phyloP scores from a whole-genome alignment of 768 basidiomycete species.

The Gautieria morchelliformis region DNA sequence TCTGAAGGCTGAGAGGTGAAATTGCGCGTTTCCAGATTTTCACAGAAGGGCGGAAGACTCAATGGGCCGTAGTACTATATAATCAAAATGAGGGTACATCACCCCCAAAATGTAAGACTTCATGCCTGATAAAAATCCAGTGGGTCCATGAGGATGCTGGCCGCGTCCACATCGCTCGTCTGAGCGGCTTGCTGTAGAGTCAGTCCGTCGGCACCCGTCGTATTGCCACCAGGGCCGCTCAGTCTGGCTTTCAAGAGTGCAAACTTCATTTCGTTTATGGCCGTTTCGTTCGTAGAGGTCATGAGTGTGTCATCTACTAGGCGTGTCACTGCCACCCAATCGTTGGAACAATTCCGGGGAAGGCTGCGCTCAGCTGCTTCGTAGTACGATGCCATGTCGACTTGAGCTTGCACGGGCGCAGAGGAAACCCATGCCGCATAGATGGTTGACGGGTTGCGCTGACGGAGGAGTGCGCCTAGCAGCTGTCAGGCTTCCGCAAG shows the following conservation, averaged over 20 bases:
- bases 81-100: too few relatives aligned
- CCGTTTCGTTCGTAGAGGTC: slow-evolving; percentile 23
- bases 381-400: slow-evolving; percentile 43
- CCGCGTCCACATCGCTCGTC: slow-evolving; percentile 31
- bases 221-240: slow-evolving; percentile 35
- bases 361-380: slow-evolving; percentile 40
- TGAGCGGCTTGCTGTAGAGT: slow-evolving; percentile 24
- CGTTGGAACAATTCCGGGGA: slow-evolving; percentile 41
- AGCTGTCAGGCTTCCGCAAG: background rate
- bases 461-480: slow-evolving; percentile 30
- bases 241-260: slow-evolving; percentile 31
- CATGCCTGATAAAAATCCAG: slow-evolving; percentile 37
- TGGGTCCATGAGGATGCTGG: slow-evolving; percentile 40
- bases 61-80: slow-evolving; percentile 35
- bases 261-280: slow-evolving; percentile 31
- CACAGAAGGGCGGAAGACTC: slow-evolving; percentile 38
- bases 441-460: slow-evolving; percentile 36
- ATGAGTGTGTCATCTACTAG: slow-evolving; percentile 29
- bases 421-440: slow-evolving; percentile 42
- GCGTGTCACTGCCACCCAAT: slow-evolving; percentile 40
- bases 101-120: background rate
- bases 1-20: slow-evolving; percentile 28
- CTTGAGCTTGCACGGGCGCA: slow-evolving; percentile 39
- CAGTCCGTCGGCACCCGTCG: slow-evolving; percentile 25
- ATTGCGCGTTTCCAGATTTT: slow-evolving; percentile 37